phyloP scores from a whole-genome alignment of 768 basidiomycete species.

The Strobilomyces confusus region DNA sequence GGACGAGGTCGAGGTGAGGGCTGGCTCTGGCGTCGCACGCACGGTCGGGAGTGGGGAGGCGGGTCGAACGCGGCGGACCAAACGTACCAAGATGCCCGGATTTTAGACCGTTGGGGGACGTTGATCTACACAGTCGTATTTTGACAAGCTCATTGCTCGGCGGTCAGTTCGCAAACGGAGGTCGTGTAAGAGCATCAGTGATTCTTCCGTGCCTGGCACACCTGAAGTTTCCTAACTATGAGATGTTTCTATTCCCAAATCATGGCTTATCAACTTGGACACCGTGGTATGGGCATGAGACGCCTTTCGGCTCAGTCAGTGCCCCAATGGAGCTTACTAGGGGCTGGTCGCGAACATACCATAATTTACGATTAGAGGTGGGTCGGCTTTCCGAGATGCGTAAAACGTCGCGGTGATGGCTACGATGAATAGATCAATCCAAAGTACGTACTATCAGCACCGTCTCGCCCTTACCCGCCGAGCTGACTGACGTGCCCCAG shows the following conservation, averaged over 20 bases:
- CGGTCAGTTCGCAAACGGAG: too few species aligned
- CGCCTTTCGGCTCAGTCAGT: background rate
- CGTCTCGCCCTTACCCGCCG: background rate
- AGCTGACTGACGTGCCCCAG: constrained; percentile 34
- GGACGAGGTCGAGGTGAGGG: constrained; percentile 7
- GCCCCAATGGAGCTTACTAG: constrained; percentile 33
- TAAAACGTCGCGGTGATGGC: background rate
- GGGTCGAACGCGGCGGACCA: constrained; percentile 8
- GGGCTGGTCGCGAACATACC: constrained; percentile 65
- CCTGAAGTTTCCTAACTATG: too few species aligned
- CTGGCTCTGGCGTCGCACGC: too few species aligned
- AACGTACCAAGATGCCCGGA: constrained; percentile 1
- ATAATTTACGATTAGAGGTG: constrained; percentile 70
- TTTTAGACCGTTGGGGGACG: background rate
- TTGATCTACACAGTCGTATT: background rate
- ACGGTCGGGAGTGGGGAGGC: background rate
- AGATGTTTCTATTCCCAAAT: too few species aligned
- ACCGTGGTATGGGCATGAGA: constrained; percentile 61
- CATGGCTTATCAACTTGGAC: constrained; percentile 78
- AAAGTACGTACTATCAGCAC: constrained; percentile 40
- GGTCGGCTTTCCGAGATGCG: constrained; percentile 15
- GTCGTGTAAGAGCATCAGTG: too few species aligned
- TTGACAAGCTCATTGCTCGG: too few species aligned
- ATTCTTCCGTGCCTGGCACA: too few species aligned
- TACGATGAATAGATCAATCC: constrained; percentile 58